Evolutionary conservation across 2,329 filamentous ascomycete species (phyloP), one percentile per base, ranked within the genome.

Genomic region (Cyphellophora europaea): DNA sequence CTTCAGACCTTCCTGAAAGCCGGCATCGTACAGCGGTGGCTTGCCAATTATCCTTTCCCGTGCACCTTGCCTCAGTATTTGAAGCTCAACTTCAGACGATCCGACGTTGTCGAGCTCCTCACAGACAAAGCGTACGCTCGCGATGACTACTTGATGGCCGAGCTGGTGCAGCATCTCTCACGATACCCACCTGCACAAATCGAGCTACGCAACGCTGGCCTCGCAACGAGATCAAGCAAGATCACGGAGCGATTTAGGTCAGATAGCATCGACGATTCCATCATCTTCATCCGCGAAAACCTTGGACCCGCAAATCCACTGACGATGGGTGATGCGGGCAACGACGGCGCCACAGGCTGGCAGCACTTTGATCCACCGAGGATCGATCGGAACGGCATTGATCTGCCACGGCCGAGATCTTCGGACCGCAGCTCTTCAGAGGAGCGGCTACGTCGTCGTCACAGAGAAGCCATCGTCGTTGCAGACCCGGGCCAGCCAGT

Each of bases 401-500:
- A n/a, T n/a, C n/a, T n/a, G n/a, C n/a, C n/a, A n/a, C n/a, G n/a
- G n/a, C n/a, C n/a, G n/a, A n/a, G n/a, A n/a, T n/a, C n/a, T n/a
- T n/a, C n/a, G n/a, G n/a, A n/a, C n/a, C n/a, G n/a, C n/a, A n/a
- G n/a, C n/a, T n/a, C n/a, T n/a, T n/a, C n/a, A 31, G 47, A 45
- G 23, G 83, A 89, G 55, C 78, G 83, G 50, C 66, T 88, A 41
- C 68, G 86, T 40, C 72, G 87, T 45, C 72, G 84, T 32, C 73
- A 89, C 52, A 72, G 87, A 46, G 86, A 94, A 62, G 87, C 86
- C 4, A 88, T 95, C 74, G 87, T 95, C 13, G 65, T 94, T 37
- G 89, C 87, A 50, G 86, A 93, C 51, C 83, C 84, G n/a, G 84
- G 75, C 14, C 71, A 79, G 19, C 81, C 83, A 2, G 57, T 93